phyloP scores from a whole-genome alignment of 148 eudicot genomes.

The Agrostemma githago region DNA sequence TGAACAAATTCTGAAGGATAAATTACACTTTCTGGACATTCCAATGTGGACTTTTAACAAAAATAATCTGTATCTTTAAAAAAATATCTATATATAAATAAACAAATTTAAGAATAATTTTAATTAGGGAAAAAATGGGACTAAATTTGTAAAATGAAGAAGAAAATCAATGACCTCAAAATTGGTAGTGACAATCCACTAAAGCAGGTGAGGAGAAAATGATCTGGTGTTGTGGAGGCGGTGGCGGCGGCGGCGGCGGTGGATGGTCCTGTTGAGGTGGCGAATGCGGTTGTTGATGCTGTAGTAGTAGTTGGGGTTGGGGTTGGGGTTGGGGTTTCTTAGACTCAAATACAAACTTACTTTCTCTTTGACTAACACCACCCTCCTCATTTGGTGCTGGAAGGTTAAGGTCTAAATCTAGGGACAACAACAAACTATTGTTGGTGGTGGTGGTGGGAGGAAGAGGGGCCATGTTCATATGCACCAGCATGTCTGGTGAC shows the following conservation, averaged over 20 bases:
- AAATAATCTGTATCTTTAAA: slow-evolving; percentile 6
- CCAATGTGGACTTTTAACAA: slow-evolving; percentile 22
- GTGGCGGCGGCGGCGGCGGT: slow-evolving; percentile 15
- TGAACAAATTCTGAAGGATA: slow-evolving; percentile 11
- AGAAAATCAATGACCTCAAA: slow-evolving; percentile 16
- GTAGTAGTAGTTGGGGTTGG: slow-evolving; percentile 15
- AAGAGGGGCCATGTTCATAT: slow-evolving; percentile 2
- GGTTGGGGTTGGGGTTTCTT: slow-evolving; percentile 20
- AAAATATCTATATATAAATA: not conserved
- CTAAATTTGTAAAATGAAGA: not conserved
- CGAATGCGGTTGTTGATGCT: slow-evolving; percentile 3
- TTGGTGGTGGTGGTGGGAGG: not conserved
- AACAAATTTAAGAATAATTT: not conserved
- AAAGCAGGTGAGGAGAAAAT: slow-evolving; percentile 31
- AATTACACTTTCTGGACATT: slow-evolving; percentile 14
- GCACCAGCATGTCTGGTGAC: not conserved
- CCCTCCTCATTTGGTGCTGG: slow-evolving; percentile 34
- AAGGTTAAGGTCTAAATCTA: slow-evolving; percentile 43
- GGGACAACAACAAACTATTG: slow-evolving; percentile 11
- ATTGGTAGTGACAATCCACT: slow-evolving; percentile 40
- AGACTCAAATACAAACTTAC: slow-evolving; percentile 23
- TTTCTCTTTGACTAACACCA: slow-evolving; percentile 15
- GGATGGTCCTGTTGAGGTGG: slow-evolving; percentile 15
- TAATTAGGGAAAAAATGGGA: not conserved
- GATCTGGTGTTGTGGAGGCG: slow-evolving; percentile 23